phyloP scores from a whole-genome alignment of 2,329 filamentous ascomycete genomes.

The Fonsecaea nubica region DNA sequence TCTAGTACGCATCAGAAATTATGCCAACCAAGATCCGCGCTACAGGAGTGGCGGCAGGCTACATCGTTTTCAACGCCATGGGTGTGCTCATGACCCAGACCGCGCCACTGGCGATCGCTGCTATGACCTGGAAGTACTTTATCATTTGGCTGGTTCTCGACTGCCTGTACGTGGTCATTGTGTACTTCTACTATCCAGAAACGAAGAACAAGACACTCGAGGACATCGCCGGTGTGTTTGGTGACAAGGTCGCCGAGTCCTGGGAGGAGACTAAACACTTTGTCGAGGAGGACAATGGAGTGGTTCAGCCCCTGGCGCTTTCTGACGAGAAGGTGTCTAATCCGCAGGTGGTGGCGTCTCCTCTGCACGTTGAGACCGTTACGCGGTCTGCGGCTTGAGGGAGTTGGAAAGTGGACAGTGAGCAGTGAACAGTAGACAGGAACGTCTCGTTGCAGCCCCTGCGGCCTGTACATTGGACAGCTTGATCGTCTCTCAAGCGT shows the following conservation, averaged over 20 bases:
- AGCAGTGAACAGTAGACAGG: too few species aligned
- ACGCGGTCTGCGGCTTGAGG: too few species aligned
- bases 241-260: conserved; percentile 42
- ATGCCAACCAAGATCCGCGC: conserved; percentile 28
- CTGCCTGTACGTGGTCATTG: conserved; percentile 23
- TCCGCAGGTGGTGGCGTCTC: too few species aligned
- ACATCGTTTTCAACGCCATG: conserved; percentile 18
- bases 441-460: too few species aligned
- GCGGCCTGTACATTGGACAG: too few species aligned
- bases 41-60: conserved; percentile 13
- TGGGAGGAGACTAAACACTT: conserved; percentile 25
- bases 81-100: conserved; percentile 17
- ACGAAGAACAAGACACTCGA: conserved; percentile 46
- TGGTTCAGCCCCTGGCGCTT: neutral
- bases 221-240: conserved; percentile 46
- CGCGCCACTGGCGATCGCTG: conserved; percentile 21
- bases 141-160: conserved; percentile 25
- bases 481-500: too few species aligned
- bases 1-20: conserved; percentile 26
- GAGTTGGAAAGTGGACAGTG: too few species aligned
- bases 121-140: conserved; percentile 27
- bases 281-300: conserved; percentile 6
- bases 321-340: too few species aligned
- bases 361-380: too few species aligned
- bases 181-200: conserved; percentile 47